phyloP scores from a whole-genome alignment of 495 filamentous ascomycete genomes.

The Chlorociboria aeruginascens region DNA sequence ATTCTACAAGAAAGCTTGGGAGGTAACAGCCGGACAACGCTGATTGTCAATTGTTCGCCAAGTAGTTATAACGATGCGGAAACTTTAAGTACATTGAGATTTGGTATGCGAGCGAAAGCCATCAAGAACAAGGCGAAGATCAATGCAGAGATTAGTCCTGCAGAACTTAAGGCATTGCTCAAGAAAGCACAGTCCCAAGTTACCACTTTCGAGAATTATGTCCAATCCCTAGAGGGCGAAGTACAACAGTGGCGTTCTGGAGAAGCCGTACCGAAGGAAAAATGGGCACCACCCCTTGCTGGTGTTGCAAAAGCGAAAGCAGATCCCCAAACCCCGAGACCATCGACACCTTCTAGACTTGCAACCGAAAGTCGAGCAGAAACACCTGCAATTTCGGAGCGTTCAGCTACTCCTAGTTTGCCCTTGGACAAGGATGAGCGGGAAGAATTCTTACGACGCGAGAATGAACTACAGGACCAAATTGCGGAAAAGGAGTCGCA shows the following conservation, averaged over 20 bases:
- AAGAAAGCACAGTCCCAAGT: conserved; percentile 86
- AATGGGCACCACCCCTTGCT: conserved; percentile 53
- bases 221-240: conserved; percentile 74
- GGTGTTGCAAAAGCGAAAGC: conserved; percentile 40
- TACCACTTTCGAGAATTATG: conserved; percentile 75
- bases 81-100: conserved; percentile 84
- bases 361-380: conserved; percentile 72
- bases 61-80: conserved; percentile 97
- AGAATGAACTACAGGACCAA: conserved; percentile 96
- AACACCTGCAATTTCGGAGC: conserved; percentile 49
- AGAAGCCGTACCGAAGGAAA: conserved; percentile 79
- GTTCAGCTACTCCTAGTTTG: conserved; percentile 77
- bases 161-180: conserved; percentile 83
- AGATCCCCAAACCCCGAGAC: conserved; percentile 48
- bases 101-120: conserved; percentile 92
- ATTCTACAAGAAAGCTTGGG: conserved; percentile 94
- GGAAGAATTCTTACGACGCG: conserved; percentile 87
- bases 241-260: conserved; percentile 77
- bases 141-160: conserved; percentile 91
- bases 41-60: conserved; percentile 97
- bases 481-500: conserved; percentile 83
- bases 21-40: conserved; percentile 91
- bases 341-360: conserved; percentile 75
- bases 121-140: conserved; percentile 99
- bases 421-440: conserved; percentile 91